Conservation (phyloP, 345 rosid species). For the Brassica juncea region DNA sequence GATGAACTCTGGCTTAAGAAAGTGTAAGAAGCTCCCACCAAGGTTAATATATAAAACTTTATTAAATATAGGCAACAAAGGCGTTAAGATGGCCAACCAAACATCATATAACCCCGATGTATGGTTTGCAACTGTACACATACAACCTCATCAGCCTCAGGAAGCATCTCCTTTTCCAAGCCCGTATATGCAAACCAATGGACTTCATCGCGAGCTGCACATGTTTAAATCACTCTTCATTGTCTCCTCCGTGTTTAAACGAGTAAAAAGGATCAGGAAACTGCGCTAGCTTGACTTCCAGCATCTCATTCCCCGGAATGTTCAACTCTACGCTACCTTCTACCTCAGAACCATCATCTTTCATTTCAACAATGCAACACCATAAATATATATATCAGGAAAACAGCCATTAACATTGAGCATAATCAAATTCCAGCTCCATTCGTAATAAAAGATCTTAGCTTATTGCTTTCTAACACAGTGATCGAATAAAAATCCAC, state of each 20-base stretch:
- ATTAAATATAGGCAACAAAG: constrained; percentile 9
- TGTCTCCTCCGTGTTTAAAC: constrained; percentile 28
- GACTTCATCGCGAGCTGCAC: not conserved
- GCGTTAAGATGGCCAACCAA: constrained; percentile 7
- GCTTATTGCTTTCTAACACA: not conserved
- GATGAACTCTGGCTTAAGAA: constrained; percentile 11
- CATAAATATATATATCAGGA: constrained; percentile 1
- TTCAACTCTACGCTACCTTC: constrained; percentile 26
- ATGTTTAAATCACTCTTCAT: constrained; percentile 22
- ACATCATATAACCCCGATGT: constrained; percentile 8
- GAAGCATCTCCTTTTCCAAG: constrained; percentile 5
- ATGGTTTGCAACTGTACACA: constrained; percentile 16
- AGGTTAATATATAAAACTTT: not conserved
- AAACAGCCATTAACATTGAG: not conserved
- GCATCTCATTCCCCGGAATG: constrained; percentile 29
- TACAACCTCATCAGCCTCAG: constrained; percentile 7
- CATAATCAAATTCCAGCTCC: not conserved
- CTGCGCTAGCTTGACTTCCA: constrained; percentile 37
- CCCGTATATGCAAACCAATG: constrained; percentile 3
- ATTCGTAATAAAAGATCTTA: not conserved
- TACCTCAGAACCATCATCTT: constrained; percentile 19
- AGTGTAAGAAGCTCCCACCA: not conserved
- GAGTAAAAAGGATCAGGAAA: constrained; percentile 29
- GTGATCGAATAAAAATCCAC: not conserved
- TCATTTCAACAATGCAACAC: not conserved